Evolutionary conservation across 2,329 filamentous ascomycete genomes (phyloP), one percentile per base, ranked within the genome.

Genomic region (Sclerotinia borealis): DNA sequence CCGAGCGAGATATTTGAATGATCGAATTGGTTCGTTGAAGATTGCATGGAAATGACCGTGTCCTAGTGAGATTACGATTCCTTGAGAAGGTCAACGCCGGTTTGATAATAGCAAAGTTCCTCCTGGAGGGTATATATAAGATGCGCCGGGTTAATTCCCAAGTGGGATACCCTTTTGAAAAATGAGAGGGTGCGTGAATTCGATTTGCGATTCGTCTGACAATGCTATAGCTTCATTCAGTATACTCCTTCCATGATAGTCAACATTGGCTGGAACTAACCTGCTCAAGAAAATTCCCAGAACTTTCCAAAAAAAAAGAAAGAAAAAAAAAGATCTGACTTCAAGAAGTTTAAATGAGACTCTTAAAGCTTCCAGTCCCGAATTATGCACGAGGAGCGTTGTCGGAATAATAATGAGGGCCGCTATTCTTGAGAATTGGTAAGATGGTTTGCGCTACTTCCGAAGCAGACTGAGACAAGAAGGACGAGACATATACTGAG

Each of bases 1-100:
- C 83, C 83, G 77, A 85, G 80, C 68, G 81, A 77, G 72, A 68
- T 71, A 51, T 70, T 55, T 59, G 68, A 69, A 68, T 66, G 66
- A 72, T 81, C 78, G 75, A 75, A 72, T 70, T 73, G 73, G 69
- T 75, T 75, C 73, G 75, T 79, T 77, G 77, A 73, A 72, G 77
- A 78, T 80, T 81, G 81, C 84, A 87, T 87, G 81, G 82, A 74
- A 71, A 68, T 71, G 68, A 64, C 55, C 48, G 68, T 59, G 41
- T 65, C 60, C 66, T 65, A 27, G 51, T 63, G 47, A 54, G 55
- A 54, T 60, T 45, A 51, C 52, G 51, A 63, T 48, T 47, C 59
- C 68, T 59, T 52, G 63, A 66, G 61, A 66, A 67, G 65, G 56
- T 67, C 64, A 63, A 65, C 55, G 58, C 63, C 41, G 63, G 59